A percentile compares a stretch with the other conserved stretches of the same genome.
These are phyloP conservation scores for Nakaseomyces kungkrabaensis DNA, from an alignment of 1,139 yeast genomes.

Conservation along the genomic window DNA sequence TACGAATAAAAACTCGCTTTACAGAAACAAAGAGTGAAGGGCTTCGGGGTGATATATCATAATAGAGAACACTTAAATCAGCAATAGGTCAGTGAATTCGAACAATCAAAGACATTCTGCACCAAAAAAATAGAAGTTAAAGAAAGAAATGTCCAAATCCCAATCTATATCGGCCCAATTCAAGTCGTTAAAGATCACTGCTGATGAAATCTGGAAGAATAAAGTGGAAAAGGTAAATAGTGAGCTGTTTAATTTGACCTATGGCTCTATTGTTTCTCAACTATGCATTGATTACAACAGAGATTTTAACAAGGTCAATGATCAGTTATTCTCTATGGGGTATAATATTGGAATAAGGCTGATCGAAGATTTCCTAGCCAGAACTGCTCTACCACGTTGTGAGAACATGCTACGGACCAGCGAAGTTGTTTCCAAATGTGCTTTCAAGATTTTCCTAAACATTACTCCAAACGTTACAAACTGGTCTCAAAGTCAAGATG, in stretches of 20 bases:
- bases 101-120: too few relatives aligned
- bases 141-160: background rate
- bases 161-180: constrained; percentile 9
- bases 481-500: constrained; percentile 70
- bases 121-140: background rate
- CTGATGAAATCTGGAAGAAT: constrained; percentile 91
- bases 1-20: too few relatives aligned
- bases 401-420: constrained; percentile 74
- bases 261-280: constrained; percentile 93
- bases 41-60: too few relatives aligned
- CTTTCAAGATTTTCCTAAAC: constrained; percentile 82
- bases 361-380: constrained; percentile 87
- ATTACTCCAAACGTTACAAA: constrained; percentile 65
- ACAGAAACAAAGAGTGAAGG: too few relatives aligned
- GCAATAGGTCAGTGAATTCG: too few relatives aligned
- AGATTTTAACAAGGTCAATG: constrained; percentile 70
- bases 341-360: constrained; percentile 85
- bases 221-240: constrained; percentile 84
- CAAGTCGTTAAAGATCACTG: constrained; percentile 38
- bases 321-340: constrained; percentile 86
- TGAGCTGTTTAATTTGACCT: constrained; percentile 83
- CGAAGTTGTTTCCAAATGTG: constrained; percentile 74
- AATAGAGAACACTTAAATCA: too few relatives aligned
- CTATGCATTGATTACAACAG: constrained; percentile 72
- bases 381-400: constrained; percentile 78